These are phyloP conservation scores for Viola odorata DNA, from an alignment of 345 rosid genomes.

Conservation along the genomic window DNA sequence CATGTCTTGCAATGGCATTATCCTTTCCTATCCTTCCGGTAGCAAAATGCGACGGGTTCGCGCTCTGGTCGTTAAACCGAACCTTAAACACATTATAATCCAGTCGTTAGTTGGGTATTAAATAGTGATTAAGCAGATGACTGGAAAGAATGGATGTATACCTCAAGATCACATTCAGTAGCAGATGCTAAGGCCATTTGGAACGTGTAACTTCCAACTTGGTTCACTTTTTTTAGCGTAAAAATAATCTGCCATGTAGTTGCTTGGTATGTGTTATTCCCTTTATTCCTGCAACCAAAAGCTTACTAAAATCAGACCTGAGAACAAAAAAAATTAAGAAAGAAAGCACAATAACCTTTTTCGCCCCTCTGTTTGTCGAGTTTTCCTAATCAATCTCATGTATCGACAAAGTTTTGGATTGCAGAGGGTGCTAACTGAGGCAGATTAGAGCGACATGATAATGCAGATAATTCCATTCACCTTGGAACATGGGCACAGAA, in stretches of 20 bases:
- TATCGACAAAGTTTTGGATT: not conserved
- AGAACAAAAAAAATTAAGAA: not conserved
- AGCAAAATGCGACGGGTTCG: constrained; percentile 28
- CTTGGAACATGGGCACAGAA: constrained; percentile 77
- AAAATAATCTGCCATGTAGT: constrained; percentile 72
- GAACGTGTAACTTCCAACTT: constrained; percentile 42
- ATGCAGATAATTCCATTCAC: constrained; percentile 17
- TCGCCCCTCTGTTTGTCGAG: not conserved
- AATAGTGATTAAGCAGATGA: not conserved
- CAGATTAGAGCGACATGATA: not conserved
- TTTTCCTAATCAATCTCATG: not conserved
- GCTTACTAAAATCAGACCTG: not conserved
- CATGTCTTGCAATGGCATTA: constrained; percentile 82
- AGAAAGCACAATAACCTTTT: too few species aligned
- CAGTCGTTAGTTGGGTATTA: not conserved
- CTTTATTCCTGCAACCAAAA: constrained; percentile 24
- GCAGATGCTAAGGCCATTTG: constrained; percentile 69
- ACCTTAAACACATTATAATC: constrained; percentile 27
- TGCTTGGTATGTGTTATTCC: constrained; percentile 17
- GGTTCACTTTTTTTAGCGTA: constrained; percentile 24
- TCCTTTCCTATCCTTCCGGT: constrained; percentile 51
- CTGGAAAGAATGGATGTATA: constrained; percentile 2
- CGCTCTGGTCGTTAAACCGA: constrained; percentile 35
- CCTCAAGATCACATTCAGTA: constrained; percentile 39
- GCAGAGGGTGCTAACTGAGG: not conserved